Evolutionary conservation across 352 stramenopile genomes (phyloP), one percentile per base, ranked within the genome.

Genomic region (Phytophthora vignae): DNA sequence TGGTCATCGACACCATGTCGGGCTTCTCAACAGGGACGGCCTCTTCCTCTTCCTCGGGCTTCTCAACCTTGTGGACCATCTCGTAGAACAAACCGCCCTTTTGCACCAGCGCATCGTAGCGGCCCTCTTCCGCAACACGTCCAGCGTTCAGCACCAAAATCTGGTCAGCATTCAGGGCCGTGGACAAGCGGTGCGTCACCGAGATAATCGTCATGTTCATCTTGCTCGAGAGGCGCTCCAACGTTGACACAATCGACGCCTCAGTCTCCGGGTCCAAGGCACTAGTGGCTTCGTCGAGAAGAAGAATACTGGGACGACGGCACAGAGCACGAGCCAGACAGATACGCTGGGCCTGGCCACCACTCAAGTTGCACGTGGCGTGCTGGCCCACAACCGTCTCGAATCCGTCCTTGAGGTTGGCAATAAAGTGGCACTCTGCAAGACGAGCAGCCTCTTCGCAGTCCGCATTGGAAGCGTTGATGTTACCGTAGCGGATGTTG

Each of bases 161-260:
- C 65, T 91, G 68, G 57, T 96, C 88, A 0, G 90, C 80, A 69
- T 96, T 94, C 27, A 92, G 42, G 8, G 85, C 64, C 25, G 90
- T 96, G 49, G 88, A 93, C 67, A 96, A 78, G n/a, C 90, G 88
- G 74, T 96, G 90, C 27, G 90, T 96, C n/a, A 96, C 88, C 36
- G 88, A 96, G 60, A 96, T 84, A 60, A 96, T 96, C 53, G 90
- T 96, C 87, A 95, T 96, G 75, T 91, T 90, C 84, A 92, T 94
- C 76, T 94, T 94, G 73, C 82, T 69, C 55, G 86, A 85, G 40
- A 96, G 74, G 4, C 87, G 87, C 68, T 96, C 88, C 11, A 96
- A 73, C 12, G 88, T 96, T 19, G 86, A 79, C 17, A 96, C 82
- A 56, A 96, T 95, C 11, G 90, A 95, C 7, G 88, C 88, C 57